A percentile compares a stretch with the other conserved stretches of the same genome.
Conservation (phyloP, 768 basidiomycete genomes). For the Pleurotus citrinopileatus region DNA sequence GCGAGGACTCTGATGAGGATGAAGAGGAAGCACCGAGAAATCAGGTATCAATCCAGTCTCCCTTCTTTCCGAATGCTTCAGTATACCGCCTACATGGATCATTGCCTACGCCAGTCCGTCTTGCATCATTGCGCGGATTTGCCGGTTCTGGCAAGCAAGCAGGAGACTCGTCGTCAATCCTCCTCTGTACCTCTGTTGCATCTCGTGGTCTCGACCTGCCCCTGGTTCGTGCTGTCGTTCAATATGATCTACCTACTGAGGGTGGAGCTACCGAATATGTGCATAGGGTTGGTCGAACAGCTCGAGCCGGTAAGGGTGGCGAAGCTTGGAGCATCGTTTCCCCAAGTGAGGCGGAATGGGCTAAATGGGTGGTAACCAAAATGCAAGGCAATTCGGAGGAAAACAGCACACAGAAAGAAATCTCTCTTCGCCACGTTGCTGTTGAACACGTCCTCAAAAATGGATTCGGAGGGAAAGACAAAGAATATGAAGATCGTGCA, state of each 20-base stretch:
- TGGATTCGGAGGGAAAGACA: conserved; percentile 84
- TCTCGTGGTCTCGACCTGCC: conserved; percentile 98
- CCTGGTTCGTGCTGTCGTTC: conserved; percentile 89
- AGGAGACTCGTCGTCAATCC: conserved; percentile 46
- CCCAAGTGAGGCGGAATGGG: conserved; percentile 87
- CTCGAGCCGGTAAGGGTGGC: conserved; percentile 92
- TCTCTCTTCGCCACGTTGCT: conserved; percentile 54
- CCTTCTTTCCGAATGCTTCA: conserved; percentile 77
- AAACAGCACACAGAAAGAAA: conserved; percentile 32
- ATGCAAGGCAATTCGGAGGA: conserved; percentile 57
- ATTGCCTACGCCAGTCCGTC: conserved; percentile 74
- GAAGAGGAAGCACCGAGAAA: conserved; percentile 15
- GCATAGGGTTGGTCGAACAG: conserved; percentile 95
- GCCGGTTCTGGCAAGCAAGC: conserved; percentile 39
- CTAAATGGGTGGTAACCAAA: conserved; percentile 81
- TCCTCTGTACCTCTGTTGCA: conserved; percentile 95
- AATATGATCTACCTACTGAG: conserved; percentile 97
- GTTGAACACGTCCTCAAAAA: conserved; percentile 70
- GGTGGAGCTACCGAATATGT: conserved; percentile 96
- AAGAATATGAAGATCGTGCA: conserved; percentile 83
- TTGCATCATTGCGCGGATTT: conserved; percentile 82
- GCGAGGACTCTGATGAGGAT: conserved; percentile 24
- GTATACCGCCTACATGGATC: conserved; percentile 94
- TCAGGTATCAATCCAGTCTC: conserved; percentile 57
- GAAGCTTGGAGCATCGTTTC: conserved; percentile 93